Evolutionary conservation across 305 asterid species (phyloP).

Genomic region (Euphrasia arctica): DNA sequence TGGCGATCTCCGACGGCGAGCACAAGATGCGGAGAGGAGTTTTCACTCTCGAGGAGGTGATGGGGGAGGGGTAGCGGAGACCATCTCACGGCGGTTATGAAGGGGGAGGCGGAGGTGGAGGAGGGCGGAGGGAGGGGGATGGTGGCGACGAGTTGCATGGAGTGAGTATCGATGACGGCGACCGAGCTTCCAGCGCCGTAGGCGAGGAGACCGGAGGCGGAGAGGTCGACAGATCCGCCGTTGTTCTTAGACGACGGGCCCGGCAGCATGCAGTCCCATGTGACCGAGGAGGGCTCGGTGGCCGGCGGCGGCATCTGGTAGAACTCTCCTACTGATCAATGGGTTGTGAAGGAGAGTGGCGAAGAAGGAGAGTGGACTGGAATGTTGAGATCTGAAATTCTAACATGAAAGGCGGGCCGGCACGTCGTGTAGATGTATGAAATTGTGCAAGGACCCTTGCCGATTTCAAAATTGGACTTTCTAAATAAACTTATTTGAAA

Average conservation of each 20-base stretch:
- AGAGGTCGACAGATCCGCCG: conserved; percentile 81
- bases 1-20: conserved; percentile 95
- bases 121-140: conserved; percentile 72
- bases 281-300: conserved; percentile 34
- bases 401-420: background rate
- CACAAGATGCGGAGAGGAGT: conserved; percentile 57
- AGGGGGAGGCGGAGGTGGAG: conserved; percentile 62
- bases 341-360: background rate
- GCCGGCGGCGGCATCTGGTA: conserved; percentile 34
- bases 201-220: conserved; percentile 80
- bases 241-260: conserved; percentile 94
- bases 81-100: conserved; percentile 90
- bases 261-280: conserved; percentile 85
- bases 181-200: conserved; percentile 93
- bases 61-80: conserved; percentile 73
- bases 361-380: background rate
- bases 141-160: conserved; percentile 84
- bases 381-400: background rate
- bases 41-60: conserved; percentile 43
- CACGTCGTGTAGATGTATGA: too few relatives aligned
- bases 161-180: conserved; percentile 66
- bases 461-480: too few relatives aligned
- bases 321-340: background rate
- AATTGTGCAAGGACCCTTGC: too few relatives aligned
- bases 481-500: too few relatives aligned